These are phyloP conservation scores for Phytophthora aleatoria DNA, from an alignment of 352 stramenopile species.

Conservation along the genomic window DNA sequence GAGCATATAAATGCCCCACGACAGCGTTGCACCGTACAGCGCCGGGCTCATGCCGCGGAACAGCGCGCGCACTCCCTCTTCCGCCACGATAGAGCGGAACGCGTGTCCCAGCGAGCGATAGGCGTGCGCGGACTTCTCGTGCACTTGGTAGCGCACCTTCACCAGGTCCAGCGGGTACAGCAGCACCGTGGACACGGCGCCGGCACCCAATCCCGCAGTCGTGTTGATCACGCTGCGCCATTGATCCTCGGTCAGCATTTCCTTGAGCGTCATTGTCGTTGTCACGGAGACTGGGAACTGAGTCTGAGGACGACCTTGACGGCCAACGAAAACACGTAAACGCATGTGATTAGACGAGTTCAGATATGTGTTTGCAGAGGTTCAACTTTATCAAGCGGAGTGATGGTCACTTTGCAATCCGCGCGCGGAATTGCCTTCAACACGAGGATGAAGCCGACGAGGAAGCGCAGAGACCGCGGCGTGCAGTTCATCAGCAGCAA, in stretches of 20 bases:
- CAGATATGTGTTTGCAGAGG: conserved; percentile 23
- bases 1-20: conserved; percentile 99
- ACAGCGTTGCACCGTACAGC: conserved; percentile 94
- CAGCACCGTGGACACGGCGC: conserved; percentile 78
- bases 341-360: conserved; percentile 13
- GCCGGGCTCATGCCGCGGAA: conserved; percentile 95
- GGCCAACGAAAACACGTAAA: conserved; percentile 2
- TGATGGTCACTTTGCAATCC: conserved; percentile 27
- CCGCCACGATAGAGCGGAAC: conserved; percentile 74
- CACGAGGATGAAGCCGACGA: conserved; percentile 7
- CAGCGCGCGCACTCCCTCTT: conserved; percentile 89
- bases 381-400: conserved; percentile 27
- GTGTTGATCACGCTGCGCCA: conserved; percentile 74
- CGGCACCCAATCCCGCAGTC: conserved; percentile 70
- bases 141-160: conserved; percentile 97
- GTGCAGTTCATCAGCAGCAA: conserved; percentile 70
- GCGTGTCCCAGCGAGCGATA: conserved; percentile 76
- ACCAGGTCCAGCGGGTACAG: conserved; percentile 98
- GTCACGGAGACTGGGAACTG: conserved; percentile 9
- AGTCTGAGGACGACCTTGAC: conserved; percentile 15
- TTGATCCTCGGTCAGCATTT: conserved; percentile 64
- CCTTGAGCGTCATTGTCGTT: conserved; percentile 39
- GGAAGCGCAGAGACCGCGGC: conserved; percentile 35
- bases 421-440: not conserved
- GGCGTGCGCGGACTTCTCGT: conserved; percentile 80